These are phyloP conservation scores for Candida sanyaensis DNA, from an alignment of 1,139 yeast genomes.

Conservation along the genomic window DNA sequence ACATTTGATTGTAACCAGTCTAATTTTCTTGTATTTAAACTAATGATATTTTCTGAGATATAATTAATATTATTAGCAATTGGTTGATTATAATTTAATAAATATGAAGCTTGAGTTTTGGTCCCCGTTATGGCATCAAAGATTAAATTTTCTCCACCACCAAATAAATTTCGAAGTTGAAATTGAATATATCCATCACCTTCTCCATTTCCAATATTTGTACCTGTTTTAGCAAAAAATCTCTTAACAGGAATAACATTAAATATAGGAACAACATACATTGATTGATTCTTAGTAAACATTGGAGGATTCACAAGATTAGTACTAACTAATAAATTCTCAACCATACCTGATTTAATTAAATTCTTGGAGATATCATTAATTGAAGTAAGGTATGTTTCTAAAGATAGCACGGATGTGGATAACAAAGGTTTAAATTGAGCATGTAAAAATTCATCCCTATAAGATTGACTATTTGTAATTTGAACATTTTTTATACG, in stretches of 20 bases:
- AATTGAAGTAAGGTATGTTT: slow-evolving; percentile 35
- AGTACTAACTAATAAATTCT: slow-evolving; percentile 43
- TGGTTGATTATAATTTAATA: slow-evolving; percentile 67
- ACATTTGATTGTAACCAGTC: slow-evolving; percentile 74
- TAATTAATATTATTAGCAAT: slow-evolving; percentile 51
- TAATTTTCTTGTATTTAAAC: slow-evolving; percentile 58
- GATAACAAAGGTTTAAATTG: slow-evolving; percentile 58
- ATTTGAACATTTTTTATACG: slow-evolving; percentile 51
- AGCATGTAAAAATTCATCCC: slow-evolving; percentile 51
- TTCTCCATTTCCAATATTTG: slow-evolving; percentile 91
- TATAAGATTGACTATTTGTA: slow-evolving; percentile 52
- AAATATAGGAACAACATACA: slow-evolving; percentile 58
- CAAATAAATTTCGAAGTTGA: slow-evolving; percentile 75
- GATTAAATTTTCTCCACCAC: slow-evolving; percentile 81
- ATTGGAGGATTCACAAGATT: slow-evolving; percentile 28
- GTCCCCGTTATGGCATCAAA: slow-evolving; percentile 83
- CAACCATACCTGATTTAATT: slow-evolving; percentile 43
- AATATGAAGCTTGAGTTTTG: slow-evolving; percentile 72
- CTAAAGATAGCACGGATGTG: slow-evolving; percentile 32
- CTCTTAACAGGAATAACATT: slow-evolving; percentile 61
- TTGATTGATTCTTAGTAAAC: slow-evolving; percentile 6
- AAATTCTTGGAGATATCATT: slow-evolving; percentile 49
- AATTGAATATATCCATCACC: slow-evolving; percentile 89
- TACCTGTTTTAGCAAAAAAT: slow-evolving; percentile 85
- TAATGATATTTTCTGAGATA: slow-evolving; percentile 55